Evolutionary conservation across 352 stramenopile species (phyloP), one percentile per base, ranked within the genome.

Genomic region (Phytophthora quininea): DNA sequence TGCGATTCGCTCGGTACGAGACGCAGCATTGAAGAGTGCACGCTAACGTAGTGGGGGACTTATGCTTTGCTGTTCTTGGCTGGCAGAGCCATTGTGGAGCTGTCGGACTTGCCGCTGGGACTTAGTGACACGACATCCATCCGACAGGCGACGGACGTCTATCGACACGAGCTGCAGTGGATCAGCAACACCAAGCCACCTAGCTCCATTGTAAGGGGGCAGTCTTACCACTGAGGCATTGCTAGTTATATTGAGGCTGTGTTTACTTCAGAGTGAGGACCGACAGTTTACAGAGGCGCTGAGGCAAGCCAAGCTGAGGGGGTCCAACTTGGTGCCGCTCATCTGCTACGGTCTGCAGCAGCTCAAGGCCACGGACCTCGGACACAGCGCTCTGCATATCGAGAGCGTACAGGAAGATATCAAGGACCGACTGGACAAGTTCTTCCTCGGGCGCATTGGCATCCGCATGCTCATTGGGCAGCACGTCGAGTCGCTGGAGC

Each of bases 381-480:
- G 83, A 53, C 74, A 75, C 54, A 86, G 76, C 55, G 79, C 82
- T 19, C 67, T 95, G 57, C 76, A 81, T 50, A 78, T 90, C 40
- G 70, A 77, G 37, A 79, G 71, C 43, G 79, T 88, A 32, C 86
- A 95, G 53, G 86, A 93, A 32, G 84, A 93, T 54, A 73, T 95
- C 49, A 88, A 86, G 61, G 58, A 84, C 38, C 80, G 80, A 62
- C 82, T 99, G 42, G 98, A 99, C 80, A 90, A 92, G 51, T 99
- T 99, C 78, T 99, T 99, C 72, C 90, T 99, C 37, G 96, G 87
- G 24, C 89, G 98, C 29, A 99, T 99, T 64, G 98, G 97, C 38
- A 99, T 99, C 76, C 96, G 98, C 56, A 99, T 99, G 65, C 87
- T 99, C 66, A 99, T 99, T 76, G 97, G 97, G 1, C 86, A 95